A percentile compares a stretch with the other conserved stretches of the same genome.
phyloP scores from a whole-genome alignment of 768 basidiomycete species.

The Suillus luteus region DNA sequence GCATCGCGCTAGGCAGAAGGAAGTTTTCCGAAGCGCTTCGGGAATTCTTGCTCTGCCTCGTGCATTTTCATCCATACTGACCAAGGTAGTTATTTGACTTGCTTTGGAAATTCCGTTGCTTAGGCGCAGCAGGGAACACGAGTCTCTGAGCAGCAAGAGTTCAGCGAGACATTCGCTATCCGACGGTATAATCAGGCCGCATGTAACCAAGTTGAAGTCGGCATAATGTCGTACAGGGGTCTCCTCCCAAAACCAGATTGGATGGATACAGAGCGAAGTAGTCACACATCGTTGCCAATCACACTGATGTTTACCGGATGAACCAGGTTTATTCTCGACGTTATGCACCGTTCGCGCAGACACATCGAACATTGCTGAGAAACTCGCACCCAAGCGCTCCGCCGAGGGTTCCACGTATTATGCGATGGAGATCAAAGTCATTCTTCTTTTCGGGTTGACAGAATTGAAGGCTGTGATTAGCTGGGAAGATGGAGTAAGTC shows the following conservation, averaged over 20 bases:
- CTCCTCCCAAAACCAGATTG: constrained; percentile 28
- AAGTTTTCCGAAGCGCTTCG: constrained; percentile 36
- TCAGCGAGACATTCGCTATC: constrained; percentile 39
- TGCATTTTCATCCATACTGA: constrained; percentile 45
- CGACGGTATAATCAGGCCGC: constrained; percentile 26
- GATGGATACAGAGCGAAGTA: constrained; percentile 38
- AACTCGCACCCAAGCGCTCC: constrained; percentile 23
- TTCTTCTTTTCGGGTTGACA: constrained; percentile 54
- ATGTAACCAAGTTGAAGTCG: constrained; percentile 23
- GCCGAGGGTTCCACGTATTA: constrained; percentile 28
- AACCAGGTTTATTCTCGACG: constrained; percentile 36
- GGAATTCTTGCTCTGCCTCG: constrained; percentile 42
- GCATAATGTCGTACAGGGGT: constrained; percentile 37
- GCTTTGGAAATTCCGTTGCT: background rate
- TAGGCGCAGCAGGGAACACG: constrained; percentile 39
- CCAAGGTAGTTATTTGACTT: constrained; percentile 33
- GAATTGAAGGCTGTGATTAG: constrained; percentile 54
- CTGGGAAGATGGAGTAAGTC: constrained; percentile 52
- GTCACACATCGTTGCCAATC: background rate
- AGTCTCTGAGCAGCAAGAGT: constrained; percentile 48
- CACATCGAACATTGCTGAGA: constrained; percentile 31
- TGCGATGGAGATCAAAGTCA: constrained; percentile 35
- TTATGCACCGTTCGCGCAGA: constrained; percentile 39
- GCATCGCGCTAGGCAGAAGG: constrained; percentile 39
- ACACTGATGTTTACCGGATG: background rate